Conservation (phyloP, 2,329 filamentous ascomycete species). For the Ilyonectria sp. region DNA sequence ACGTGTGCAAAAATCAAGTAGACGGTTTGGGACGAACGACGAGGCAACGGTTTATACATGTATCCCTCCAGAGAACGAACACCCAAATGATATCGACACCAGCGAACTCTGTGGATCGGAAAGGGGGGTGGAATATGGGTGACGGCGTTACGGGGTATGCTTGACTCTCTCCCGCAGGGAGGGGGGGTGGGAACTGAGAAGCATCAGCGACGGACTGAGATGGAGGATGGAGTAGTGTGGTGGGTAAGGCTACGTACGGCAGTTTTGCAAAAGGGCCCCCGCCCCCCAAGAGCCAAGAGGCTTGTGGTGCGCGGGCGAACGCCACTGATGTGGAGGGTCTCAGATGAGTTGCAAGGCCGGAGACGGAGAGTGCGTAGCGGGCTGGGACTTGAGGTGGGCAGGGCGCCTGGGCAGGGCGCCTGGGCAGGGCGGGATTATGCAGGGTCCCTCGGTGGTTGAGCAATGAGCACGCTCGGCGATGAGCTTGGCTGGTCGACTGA, state of each 20-base stretch:
- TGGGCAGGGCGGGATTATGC: slow-evolving; percentile 49
- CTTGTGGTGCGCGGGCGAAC: slow-evolving; percentile 43
- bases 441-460: slow-evolving; percentile 47
- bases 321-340: slow-evolving; percentile 52
- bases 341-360: slow-evolving; percentile 46
- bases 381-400: slow-evolving; percentile 46
- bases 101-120: slow-evolving; percentile 40
- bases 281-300: slow-evolving; percentile 37
- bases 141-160: slow-evolving; percentile 43
- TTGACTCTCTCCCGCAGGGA: slow-evolving; percentile 31
- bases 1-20: slow-evolving; percentile 17
- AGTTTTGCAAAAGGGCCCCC: slow-evolving; percentile 50
- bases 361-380: slow-evolving; percentile 39
- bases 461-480: slow-evolving; percentile 30
- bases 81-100: slow-evolving; percentile 38
- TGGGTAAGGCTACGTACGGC: slow-evolving; percentile 52
- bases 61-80: slow-evolving; percentile 29
- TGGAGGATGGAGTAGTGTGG: slow-evolving; percentile 37
- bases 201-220: slow-evolving; percentile 22
- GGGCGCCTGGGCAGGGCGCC: slow-evolving; percentile 43
- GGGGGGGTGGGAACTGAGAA: slow-evolving; percentile 35
- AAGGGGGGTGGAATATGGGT: slow-evolving; percentile 43
- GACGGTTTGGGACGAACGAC: slow-evolving; percentile 25
- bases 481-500: slow-evolving; percentile 39
- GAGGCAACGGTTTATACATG: slow-evolving; percentile 44